These are phyloP conservation scores for Phanerochaete sordida DNA, from an alignment of 768 basidiomycete genomes.

Conservation along the genomic window DNA sequence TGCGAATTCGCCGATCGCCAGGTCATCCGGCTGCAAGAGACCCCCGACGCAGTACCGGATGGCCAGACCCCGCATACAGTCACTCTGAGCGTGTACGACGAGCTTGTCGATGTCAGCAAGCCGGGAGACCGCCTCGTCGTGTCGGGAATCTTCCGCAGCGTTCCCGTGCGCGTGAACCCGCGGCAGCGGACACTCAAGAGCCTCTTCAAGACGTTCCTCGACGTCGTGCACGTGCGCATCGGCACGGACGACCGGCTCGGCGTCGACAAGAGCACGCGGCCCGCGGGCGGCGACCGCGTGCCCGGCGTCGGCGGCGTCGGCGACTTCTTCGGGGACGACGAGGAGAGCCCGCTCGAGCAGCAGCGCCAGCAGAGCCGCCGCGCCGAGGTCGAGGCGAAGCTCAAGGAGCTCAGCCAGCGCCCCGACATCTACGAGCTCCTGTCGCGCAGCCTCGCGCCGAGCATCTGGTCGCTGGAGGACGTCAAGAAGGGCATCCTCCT, in stretches of 20 bases:
- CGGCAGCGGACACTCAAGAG: slow-evolving; percentile 89
- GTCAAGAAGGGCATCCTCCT: slow-evolving; percentile 97
- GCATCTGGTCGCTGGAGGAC: slow-evolving; percentile 98
- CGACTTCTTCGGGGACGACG: slow-evolving; percentile 60
- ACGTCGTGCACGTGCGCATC: slow-evolving; percentile 88
- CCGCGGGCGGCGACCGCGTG: slow-evolving; percentile 61
- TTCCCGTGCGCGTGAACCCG: slow-evolving; percentile 94
- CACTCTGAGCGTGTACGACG: slow-evolving; percentile 95
- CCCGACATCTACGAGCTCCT: slow-evolving; percentile 87
- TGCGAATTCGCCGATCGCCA: slow-evolving; percentile 96
- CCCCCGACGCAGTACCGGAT: slow-evolving; percentile 95
- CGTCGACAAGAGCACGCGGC: slow-evolving; percentile 75
- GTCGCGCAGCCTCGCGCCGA: slow-evolving; percentile 83
- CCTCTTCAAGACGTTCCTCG: slow-evolving; percentile 96
- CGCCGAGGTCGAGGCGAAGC: slow-evolving; percentile 77
- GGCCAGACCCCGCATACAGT: slow-evolving; percentile 99
- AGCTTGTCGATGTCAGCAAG: slow-evolving; percentile 93
- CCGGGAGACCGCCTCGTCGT: slow-evolving; percentile 92
- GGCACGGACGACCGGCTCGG: slow-evolving; percentile 64
- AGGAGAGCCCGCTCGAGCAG: slow-evolving; percentile 40
- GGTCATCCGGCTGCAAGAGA: slow-evolving; percentile 93
- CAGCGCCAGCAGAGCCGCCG: slow-evolving; percentile 40
- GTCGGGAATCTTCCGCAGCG: slow-evolving; percentile 91
- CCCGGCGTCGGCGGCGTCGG: slow-evolving; percentile 69
- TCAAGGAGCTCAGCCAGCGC: slow-evolving; percentile 66